These are phyloP conservation scores for Colletotrichum tropicale DNA, from an alignment of 2,329 filamentous ascomycete species.

Conservation along the genomic window DNA sequence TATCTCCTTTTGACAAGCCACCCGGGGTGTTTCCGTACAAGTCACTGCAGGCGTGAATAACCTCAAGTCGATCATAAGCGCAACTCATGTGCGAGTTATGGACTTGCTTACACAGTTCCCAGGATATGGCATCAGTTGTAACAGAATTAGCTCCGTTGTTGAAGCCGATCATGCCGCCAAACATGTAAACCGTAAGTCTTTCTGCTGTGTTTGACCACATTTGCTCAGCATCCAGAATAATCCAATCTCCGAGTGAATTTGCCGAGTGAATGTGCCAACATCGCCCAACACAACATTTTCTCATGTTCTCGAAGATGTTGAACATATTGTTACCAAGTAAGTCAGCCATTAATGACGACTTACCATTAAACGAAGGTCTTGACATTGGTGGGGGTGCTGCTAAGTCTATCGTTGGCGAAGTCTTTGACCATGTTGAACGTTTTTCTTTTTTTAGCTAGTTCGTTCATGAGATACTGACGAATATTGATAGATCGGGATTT, in stretches of 20 bases:
- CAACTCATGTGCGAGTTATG: neutral
- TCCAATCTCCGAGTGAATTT: neutral
- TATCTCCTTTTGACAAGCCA: neutral
- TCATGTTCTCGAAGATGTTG: neutral
- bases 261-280: neutral
- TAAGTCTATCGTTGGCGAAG: neutral
- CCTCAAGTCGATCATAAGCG: neutral
- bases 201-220: neutral
- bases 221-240: neutral
- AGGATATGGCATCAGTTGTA: neutral
- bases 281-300: neutral
- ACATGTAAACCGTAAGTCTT: neutral
- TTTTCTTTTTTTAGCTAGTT: accelerated
- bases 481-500: neutral
- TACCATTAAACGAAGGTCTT: neutral
- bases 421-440: neutral
- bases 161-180: neutral
- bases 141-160: neutral
- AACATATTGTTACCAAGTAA: neutral
- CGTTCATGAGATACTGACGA: neutral
- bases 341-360: neutral
- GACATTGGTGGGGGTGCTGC: neutral
- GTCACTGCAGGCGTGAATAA: neutral
- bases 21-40: neutral
- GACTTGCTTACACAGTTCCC: neutral